phyloP scores from a whole-genome alignment of 306 rosid genomes.

The Crotalaria pallida region DNA sequence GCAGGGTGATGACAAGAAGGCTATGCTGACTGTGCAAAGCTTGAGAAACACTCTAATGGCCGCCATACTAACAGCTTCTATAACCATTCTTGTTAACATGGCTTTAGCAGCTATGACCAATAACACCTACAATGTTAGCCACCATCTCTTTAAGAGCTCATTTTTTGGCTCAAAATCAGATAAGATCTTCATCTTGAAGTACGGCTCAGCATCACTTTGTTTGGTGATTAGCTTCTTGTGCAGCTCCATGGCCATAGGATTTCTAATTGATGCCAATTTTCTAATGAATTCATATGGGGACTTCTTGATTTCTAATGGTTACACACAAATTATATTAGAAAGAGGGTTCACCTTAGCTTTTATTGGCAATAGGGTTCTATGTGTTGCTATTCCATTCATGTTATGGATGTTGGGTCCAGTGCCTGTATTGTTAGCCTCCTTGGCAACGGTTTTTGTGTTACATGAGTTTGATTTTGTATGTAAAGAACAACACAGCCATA shows the following conservation, averaged over 20 bases:
- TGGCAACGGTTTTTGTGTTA: slow-evolving; percentile 50
- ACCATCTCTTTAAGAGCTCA: slow-evolving; percentile 29
- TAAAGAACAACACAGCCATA: slow-evolving; percentile 20
- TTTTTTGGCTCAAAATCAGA: slow-evolving; percentile 48
- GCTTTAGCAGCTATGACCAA: slow-evolving; percentile 53
- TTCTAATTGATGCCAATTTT: slow-evolving; percentile 56
- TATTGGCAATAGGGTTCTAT: slow-evolving; percentile 53
- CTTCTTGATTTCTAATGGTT: slow-evolving; percentile 10
- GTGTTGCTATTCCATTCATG: slow-evolving; percentile 53
- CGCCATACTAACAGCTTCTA: slow-evolving; percentile 48
- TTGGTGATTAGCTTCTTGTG: slow-evolving; percentile 60
- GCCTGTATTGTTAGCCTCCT: slow-evolving; percentile 41
- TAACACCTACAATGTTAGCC: slow-evolving; percentile 43
- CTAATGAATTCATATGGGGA: slow-evolving; percentile 39
- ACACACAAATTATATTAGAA: slow-evolving; percentile 40
- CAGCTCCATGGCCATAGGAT: slow-evolving; percentile 63
- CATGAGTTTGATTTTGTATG: slow-evolving; percentile 53
- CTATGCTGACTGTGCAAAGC: slow-evolving; percentile 62
- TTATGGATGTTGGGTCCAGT: slow-evolving; percentile 76
- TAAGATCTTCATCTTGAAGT: slow-evolving; percentile 39
- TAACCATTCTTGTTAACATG: slow-evolving; percentile 42
- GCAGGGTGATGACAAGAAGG: slow-evolving; percentile 52
- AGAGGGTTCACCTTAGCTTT: slow-evolving; percentile 59
- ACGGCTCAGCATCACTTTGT: slow-evolving; percentile 49
- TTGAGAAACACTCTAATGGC: slow-evolving; percentile 71